A percentile compares a stretch with the other conserved stretches of the same genome.
Conservation (phyloP, 2,329 filamentous ascomycete genomes). For the Coleophoma cylindrospora region DNA sequence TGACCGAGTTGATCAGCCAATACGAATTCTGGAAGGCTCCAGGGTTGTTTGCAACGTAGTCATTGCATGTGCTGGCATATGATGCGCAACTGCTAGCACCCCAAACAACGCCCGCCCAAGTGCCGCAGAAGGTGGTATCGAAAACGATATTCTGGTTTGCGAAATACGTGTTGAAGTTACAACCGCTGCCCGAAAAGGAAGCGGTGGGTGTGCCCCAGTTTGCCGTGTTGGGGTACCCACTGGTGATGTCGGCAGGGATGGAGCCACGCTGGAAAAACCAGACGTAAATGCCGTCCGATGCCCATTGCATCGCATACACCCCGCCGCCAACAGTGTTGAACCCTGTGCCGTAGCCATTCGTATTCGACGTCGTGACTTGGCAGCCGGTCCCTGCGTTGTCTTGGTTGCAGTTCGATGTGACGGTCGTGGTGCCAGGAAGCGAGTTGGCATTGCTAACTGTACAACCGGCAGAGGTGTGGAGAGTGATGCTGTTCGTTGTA, state of each 20-base stretch:
- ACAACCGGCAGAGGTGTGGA: slow-evolving; percentile 51
- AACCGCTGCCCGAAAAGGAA: slow-evolving; percentile 55
- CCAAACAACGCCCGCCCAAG: slow-evolving; percentile 29
- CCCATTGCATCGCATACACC: slow-evolving; percentile 70
- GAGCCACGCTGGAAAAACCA: slow-evolving; percentile 69
- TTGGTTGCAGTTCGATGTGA: slow-evolving; percentile 37
- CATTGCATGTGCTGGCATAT: slow-evolving; percentile 10
- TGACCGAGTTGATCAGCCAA: slow-evolving; percentile 11
- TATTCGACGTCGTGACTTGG: slow-evolving; percentile 29
- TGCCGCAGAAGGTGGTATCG: slow-evolving; percentile 73
- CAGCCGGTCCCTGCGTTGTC: slow-evolving; percentile 37
- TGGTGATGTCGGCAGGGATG: slow-evolving; percentile 61
- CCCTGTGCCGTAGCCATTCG: slow-evolving; percentile 51
- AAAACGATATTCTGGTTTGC: slow-evolving; percentile 66
- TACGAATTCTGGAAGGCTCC: slow-evolving; percentile 9
- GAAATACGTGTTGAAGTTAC: slow-evolving; percentile 64
- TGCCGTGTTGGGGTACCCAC: slow-evolving; percentile 51
- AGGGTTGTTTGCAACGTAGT: slow-evolving; percentile 15
- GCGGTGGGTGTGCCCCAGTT: slow-evolving; percentile 67
- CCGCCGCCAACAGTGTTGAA: slow-evolving; percentile 67
- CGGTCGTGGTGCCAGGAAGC: slow-evolving; percentile 33
- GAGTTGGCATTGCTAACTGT: slow-evolving; percentile 32
- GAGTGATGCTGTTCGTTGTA: slow-evolving; percentile 54
- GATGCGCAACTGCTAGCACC: slow-evolving; percentile 7
- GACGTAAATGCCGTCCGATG: slow-evolving; percentile 59